Evolutionary conservation across 1,284 basidiomycete species (phyloP).

Genomic region (Malassezia furfur): DNA sequence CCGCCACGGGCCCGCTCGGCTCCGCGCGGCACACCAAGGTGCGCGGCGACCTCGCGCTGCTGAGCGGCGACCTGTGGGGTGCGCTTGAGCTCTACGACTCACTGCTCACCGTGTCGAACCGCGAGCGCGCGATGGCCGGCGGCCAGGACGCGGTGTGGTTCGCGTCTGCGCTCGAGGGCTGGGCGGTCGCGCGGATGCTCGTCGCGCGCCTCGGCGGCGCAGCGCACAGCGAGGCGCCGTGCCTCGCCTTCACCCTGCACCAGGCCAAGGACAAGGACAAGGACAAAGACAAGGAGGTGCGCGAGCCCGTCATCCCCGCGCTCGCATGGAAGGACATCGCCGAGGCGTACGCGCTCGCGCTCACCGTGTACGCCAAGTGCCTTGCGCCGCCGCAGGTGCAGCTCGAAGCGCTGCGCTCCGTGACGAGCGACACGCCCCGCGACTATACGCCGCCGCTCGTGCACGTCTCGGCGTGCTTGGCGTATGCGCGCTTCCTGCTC

Average conservation of each 20-base stretch:
- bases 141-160: constrained; percentile 47
- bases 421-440: constrained; percentile 39
- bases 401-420: constrained; percentile 27
- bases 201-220: constrained; percentile 36
- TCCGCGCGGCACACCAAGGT: constrained; percentile 35
- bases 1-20: constrained; percentile 2
- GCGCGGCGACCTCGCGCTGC: constrained; percentile 33
- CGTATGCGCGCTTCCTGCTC: constrained; percentile 41
- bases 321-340: constrained; percentile 40
- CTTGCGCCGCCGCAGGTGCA: constrained; percentile 39
- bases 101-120: constrained; percentile 25
- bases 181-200: constrained; percentile 36
- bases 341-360: constrained; percentile 40
- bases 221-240: constrained; percentile 35
- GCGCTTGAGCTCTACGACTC: constrained; percentile 34
- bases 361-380: constrained; percentile 42
- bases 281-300: constrained; percentile 22
- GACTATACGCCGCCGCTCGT: constrained; percentile 46
- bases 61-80: constrained; percentile 40
- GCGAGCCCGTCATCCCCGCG: background rate
- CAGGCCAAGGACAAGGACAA: constrained; percentile 23
- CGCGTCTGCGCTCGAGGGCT: constrained; percentile 43
- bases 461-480: constrained; percentile 37
- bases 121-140: constrained; percentile 43
- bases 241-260: constrained; percentile 19